Base-by-base conservation (phyloP, 805 yeast genomes). In the Barnettozyma wickerhamii region DNA sequence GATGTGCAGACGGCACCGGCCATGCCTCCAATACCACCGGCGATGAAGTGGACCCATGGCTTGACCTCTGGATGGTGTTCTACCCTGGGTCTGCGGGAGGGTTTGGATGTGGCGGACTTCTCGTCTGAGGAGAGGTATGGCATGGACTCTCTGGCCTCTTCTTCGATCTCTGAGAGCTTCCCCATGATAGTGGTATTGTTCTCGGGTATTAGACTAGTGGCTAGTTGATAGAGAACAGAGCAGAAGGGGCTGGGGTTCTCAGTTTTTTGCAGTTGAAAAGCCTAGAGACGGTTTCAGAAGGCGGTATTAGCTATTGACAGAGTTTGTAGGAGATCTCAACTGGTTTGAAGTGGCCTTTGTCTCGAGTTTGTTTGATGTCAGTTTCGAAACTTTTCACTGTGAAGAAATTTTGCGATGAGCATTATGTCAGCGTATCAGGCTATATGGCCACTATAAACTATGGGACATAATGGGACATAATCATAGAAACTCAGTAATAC, bases 11-110 rank as follows among this genome's bases (percentile, higher is more conserved):
- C 66, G 2, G 99, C 96, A 19, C 99, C 99, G 23, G 91, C 86
- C 97, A 93, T 93, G 13, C 99, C 99, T 26, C 97, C 99, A 19
- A 86, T 60, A 12, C 95, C 95, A 37, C 93, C 95, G 10, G 95
- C 90, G n/a, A 85, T 85, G 58, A 85, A 85, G 63, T 84, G 91
- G 6, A 84, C 88, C 91, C 74, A 71, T 24, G 75, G 74, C 42
- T 66, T 68, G 5, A 70, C 68, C 12, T 54, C 52, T 2, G 34
- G 45, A 52, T 45, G 48, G 3, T 36, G 35, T n/a, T 37, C 42
- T 6, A 19, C 31, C 14, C 20, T 37, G 2, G 37, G 18, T 2
- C 18, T 40, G 17, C 42, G 24, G 1, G 73, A 65, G 34, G 59
- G 62, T 58, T 78, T 67, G 39, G 64, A 53, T 37, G 79, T 65